A percentile compares a stretch with the other conserved stretches of the same genome.
These are phyloP conservation scores for Boletus fagicola DNA, from an alignment of 768 basidiomycete species.

Conservation along the genomic window DNA sequence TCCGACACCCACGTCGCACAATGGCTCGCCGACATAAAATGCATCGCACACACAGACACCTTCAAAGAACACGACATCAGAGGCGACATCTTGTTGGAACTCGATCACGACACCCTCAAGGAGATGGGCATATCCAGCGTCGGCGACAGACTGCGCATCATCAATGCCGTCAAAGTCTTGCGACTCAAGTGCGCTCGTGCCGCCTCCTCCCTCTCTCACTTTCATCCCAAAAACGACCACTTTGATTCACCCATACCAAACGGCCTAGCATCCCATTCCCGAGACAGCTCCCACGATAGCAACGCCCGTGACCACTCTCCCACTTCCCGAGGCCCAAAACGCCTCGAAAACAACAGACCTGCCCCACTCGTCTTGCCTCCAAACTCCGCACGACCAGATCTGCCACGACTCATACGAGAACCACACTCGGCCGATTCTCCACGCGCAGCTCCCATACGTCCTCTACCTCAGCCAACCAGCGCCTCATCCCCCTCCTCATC, in stretches of 20 bases:
- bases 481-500: constrained; percentile 26
- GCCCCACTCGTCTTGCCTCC: constrained; percentile 76
- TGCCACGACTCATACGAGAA: constrained; percentile 73
- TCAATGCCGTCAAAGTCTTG: constrained; percentile 80
- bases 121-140: constrained; percentile 91
- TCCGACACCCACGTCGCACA: constrained; percentile 63
- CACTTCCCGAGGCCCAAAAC: constrained; percentile 38
- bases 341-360: constrained; percentile 64
- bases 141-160: constrained; percentile 86
- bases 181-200: constrained; percentile 51
- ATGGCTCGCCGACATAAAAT: constrained; percentile 81
- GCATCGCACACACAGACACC: constrained; percentile 58
- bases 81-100: constrained; percentile 86
- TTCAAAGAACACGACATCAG: constrained; percentile 90
- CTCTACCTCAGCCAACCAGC: constrained; percentile 30
- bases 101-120: constrained; percentile 82
- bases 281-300: constrained; percentile 23
- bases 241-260: constrained; percentile 3
- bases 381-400: constrained; percentile 51
- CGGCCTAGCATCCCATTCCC: constrained; percentile 16
- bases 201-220: background rate
- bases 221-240: background rate
- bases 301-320: constrained; percentile 24
- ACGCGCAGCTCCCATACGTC: constrained; percentile 30
- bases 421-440: constrained; percentile 52